Evolutionary conservation across 2,329 filamentous ascomycete genomes (phyloP).

Genomic region (Alternaria burnsii): DNA sequence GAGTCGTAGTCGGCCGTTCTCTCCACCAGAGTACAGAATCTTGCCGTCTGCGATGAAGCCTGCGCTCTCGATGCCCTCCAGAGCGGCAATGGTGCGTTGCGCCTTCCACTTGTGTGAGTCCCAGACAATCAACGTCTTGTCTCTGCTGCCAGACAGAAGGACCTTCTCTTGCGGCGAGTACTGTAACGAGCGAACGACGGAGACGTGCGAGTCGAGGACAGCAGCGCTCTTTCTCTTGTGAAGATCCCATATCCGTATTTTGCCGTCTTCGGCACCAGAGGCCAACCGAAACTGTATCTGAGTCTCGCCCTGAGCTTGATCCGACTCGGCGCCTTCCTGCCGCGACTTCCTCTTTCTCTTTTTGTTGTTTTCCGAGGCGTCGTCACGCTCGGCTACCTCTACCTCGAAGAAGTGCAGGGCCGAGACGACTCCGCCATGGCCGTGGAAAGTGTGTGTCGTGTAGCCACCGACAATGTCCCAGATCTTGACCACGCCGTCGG

Average conservation of each 20-base stretch:
- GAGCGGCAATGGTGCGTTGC: conserved; percentile 79
- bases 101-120: conserved; percentile 85
- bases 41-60: conserved; percentile 78
- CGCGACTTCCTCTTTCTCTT: conserved; percentile 54
- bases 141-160: conserved; percentile 84
- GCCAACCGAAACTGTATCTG: conserved; percentile 78
- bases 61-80: conserved; percentile 84
- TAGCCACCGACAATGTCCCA: conserved; percentile 94
- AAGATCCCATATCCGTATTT: conserved; percentile 89
- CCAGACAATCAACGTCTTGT: conserved; percentile 95
- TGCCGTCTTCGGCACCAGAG: conserved; percentile 93
- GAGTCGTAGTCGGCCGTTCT: conserved; percentile 80
- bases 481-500: conserved; percentile 92
- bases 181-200: conserved; percentile 87
- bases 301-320: conserved; percentile 55
- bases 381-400: conserved; percentile 59
- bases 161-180: conserved; percentile 78
- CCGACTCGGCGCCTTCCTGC: conserved; percentile 54
- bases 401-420: conserved; percentile 91
- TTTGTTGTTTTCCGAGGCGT: conserved; percentile 48
- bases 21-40: conserved; percentile 83
- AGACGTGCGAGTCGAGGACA: conserved; percentile 89
- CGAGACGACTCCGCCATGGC: conserved; percentile 89
- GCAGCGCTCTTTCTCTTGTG: conserved; percentile 81
- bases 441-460: conserved; percentile 93